Evolutionary conservation across 148 eudicot genomes (phyloP).

Genomic region (Diospyros kaki): DNA sequence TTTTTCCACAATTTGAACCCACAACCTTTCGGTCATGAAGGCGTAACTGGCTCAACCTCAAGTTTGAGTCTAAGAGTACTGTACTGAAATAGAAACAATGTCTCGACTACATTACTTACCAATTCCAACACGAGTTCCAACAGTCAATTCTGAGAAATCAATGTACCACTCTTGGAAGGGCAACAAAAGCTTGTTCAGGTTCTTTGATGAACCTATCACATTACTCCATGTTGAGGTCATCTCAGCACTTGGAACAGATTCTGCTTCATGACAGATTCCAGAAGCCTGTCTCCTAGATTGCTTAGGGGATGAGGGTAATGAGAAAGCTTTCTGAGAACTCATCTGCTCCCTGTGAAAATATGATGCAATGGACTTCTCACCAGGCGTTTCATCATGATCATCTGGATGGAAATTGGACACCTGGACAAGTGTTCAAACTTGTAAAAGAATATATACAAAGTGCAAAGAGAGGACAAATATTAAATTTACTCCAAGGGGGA

Average conservation of each 20-base stretch:
- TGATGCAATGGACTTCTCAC: constrained; percentile 15
- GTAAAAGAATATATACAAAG: neutral
- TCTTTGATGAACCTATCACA: constrained; percentile 28
- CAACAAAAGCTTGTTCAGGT: constrained; percentile 26
- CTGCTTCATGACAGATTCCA: constrained; percentile 16
- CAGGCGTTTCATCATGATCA: constrained; percentile 15
- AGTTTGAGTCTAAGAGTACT: neutral
- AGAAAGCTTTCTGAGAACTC: constrained; percentile 26
- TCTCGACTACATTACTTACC: constrained; percentile 18
- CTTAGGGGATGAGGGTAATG: constrained; percentile 37
- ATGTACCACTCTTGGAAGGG: constrained; percentile 37
- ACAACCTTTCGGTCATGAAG: no score
- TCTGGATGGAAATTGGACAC: constrained; percentile 18
- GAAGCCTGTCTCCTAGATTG: constrained; percentile 17
- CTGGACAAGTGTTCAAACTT: constrained; percentile 15
- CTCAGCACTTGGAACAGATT: constrained; percentile 14
- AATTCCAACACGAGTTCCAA: constrained; percentile 36
- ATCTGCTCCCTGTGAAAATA: constrained; percentile 13
- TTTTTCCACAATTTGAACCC: no score
- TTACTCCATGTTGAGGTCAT: constrained; percentile 24
- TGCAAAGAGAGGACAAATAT: neutral
- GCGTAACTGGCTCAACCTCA: neutral
- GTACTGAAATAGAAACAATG: neutral
- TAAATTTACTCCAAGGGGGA: neutral
- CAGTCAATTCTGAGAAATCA: constrained; percentile 30